Base-by-base conservation (phyloP, 2,329 filamentous ascomycete species). In the Xylariaceae sp. region DNA sequence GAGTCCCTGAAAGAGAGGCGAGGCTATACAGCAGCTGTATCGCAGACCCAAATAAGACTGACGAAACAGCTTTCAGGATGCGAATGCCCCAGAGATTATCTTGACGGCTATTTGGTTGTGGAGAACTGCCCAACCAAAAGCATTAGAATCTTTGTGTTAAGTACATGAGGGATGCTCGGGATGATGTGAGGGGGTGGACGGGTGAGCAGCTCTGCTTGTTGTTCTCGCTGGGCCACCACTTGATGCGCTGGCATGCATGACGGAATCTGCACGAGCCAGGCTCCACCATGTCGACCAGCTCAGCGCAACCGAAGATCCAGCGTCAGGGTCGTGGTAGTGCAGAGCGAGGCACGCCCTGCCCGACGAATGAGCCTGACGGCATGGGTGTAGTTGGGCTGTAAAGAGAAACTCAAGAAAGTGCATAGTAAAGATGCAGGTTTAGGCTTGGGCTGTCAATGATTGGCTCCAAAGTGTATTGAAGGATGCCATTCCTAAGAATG, bases 191-290 rank as follows among this genome's bases (percentile, higher is more conserved):
- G 60, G 59, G 64, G 59, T 57, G 56, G 56, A 59, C 57, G 57
- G 64, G 60, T 60, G 56, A 61, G 66, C 61, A 68, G 65, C 65
- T 62, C 63, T 62, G 56, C 64, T 66, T 65, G 55, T 63, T 70
- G 22, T 68, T 72, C 70, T 73, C 71, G 71, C 73, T 70, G 69
- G 69, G 64, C 69, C 67, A 72, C 70, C 66, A 70, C 63, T 74
- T 76, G 74, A 77, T 78, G 75, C 72, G 75, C 69, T 78, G 75
- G 75, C 78, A 80, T 81, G 78, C 78, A 81, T 80, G 76, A 79
- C 76, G 76, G 76, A 75, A 78, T 74, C 76, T 80, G 79, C 77
- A 80, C 67, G 71, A 74, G 68, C 71, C 67, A 71, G 71, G 71
- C 67, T 71, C 71, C 64, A 73, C 72, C 70, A 66, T 66, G 69